Percentiles rank a stretch among this genome's conserved stretches.
phyloP scores from a whole-genome alignment of 164 flowering plant genomes.

The Nymphaea thermarum region DNA sequence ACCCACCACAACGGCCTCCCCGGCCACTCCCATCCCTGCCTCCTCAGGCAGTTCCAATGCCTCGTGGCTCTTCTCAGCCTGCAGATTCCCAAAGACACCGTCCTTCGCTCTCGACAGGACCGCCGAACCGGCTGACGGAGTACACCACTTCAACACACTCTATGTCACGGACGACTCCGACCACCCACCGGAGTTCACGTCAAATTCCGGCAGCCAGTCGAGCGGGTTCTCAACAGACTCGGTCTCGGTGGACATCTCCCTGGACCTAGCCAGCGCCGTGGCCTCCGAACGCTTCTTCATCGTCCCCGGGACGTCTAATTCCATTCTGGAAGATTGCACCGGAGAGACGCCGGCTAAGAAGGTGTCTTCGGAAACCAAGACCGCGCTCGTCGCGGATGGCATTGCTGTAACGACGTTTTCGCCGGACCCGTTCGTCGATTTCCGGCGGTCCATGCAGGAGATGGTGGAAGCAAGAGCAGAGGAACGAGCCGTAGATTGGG shows the following conservation, averaged over 20 bases:
- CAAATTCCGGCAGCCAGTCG: slow-evolving; percentile 14
- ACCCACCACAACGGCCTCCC: slow-evolving; percentile 4
- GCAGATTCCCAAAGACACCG: slow-evolving; percentile 51
- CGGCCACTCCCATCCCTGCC: neutral
- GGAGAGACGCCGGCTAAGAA: neutral
- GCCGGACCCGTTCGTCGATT: slow-evolving; percentile 56
- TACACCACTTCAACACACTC: slow-evolving; percentile 34
- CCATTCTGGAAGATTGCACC: slow-evolving; percentile 14
- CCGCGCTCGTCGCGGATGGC: slow-evolving; percentile 50
- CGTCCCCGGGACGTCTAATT: slow-evolving; percentile 25
- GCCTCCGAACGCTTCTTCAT: slow-evolving; percentile 31
- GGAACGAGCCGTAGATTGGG: slow-evolving; percentile 29
- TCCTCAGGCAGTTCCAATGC: slow-evolving; percentile 14
- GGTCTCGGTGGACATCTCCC: neutral
- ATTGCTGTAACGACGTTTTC: slow-evolving; percentile 35
- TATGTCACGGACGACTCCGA: slow-evolving; percentile 43
- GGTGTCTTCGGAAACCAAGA: slow-evolving; percentile 29
- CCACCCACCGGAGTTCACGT: slow-evolving; percentile 57
- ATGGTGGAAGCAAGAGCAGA: slow-evolving; percentile 60
- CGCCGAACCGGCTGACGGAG: neutral
- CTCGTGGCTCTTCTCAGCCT: slow-evolving; percentile 34
- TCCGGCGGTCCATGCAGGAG: slow-evolving; percentile 87
- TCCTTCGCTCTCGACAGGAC: slow-evolving; percentile 32
- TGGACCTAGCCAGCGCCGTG: neutral
- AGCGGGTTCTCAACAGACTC: neutral